Evolutionary conservation across 2,329 filamentous ascomycete species (phyloP).

Genomic region (Aureobasidium pullulans): DNA sequence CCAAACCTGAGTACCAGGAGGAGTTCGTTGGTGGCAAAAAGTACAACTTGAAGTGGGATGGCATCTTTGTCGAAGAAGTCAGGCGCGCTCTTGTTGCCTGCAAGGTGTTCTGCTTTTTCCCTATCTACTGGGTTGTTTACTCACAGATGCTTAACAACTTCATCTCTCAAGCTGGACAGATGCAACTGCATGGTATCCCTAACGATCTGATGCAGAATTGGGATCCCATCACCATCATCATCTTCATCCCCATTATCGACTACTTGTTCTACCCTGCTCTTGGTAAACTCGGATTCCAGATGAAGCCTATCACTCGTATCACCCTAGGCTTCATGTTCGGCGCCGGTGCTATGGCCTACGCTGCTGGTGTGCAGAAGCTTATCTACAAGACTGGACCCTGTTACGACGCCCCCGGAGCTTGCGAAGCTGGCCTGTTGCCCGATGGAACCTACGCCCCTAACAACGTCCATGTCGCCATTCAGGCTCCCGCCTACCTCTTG

Average conservation of each 20-base stretch:
- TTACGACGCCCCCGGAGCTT: slow-evolving; percentile 37
- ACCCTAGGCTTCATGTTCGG: slow-evolving; percentile 47
- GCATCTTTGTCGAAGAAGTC: slow-evolving; percentile 64
- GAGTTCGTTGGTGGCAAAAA: slow-evolving; percentile 38
- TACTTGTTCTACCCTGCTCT: slow-evolving; percentile 39
- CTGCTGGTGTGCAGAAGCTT: slow-evolving; percentile 49
- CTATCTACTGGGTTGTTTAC: slow-evolving; percentile 40
- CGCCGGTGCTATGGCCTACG: slow-evolving; percentile 47
- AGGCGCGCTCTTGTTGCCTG: slow-evolving; percentile 60
- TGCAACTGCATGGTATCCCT: slow-evolving; percentile 39
- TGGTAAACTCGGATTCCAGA: slow-evolving; percentile 33
- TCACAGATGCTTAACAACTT: slow-evolving; percentile 35
- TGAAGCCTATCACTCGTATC: slow-evolving; percentile 47
- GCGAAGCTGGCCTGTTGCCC: slow-evolving; percentile 28
- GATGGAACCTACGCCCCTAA: slow-evolving; percentile 32
- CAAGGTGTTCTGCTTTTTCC: slow-evolving; percentile 55
- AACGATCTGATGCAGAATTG: slow-evolving; percentile 44
- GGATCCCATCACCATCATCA: slow-evolving; percentile 39
- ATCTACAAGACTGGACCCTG: slow-evolving; percentile 50
- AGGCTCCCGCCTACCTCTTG: slow-evolving; percentile 39
- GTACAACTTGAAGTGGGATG: slow-evolving; percentile 51
- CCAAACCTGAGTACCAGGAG: slow-evolving; percentile 59
- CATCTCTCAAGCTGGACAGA: slow-evolving; percentile 40
- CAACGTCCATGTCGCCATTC: slow-evolving; percentile 38
- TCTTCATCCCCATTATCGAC: slow-evolving; percentile 41